Percentiles rank a stretch among this genome's conserved stretches.
Conservation (phyloP, 106 monocot genomes). For the Acorus gramineus region DNA sequence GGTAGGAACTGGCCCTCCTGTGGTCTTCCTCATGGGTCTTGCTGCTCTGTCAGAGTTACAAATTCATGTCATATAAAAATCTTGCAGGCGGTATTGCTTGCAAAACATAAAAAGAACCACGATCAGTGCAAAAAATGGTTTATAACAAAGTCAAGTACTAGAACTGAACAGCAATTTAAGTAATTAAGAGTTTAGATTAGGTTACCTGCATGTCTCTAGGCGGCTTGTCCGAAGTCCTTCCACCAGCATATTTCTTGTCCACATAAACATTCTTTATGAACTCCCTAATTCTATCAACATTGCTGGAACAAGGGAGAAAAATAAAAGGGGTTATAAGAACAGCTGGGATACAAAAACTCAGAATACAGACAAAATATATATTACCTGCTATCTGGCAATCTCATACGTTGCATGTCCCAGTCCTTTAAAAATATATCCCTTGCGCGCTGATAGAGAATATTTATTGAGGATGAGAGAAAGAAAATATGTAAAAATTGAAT, state of each 20-base stretch:
- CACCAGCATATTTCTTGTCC: conserved; percentile 76
- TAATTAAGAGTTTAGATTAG: not conserved
- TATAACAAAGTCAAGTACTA: too few species aligned
- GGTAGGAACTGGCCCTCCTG: conserved; percentile 68
- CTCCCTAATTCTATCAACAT: conserved; percentile 76
- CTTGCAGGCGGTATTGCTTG: too few species aligned
- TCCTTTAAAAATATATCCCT: conserved; percentile 50
- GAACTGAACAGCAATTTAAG: not conserved
- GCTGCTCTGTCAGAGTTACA: conserved; percentile 18
- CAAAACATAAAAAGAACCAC: not conserved
- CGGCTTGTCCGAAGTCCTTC: conserved; percentile 58
- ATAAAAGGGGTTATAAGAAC: not conserved
- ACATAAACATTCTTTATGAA: conserved; percentile 91
- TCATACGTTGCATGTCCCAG: conserved; percentile 39
- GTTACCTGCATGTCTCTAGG: conserved; percentile 71
- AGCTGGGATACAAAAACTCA: too few species aligned
- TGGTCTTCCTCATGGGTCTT: conserved; percentile 33
- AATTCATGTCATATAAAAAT: too few species aligned
- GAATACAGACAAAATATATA: too few species aligned
- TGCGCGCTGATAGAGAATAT: conserved; percentile 38
- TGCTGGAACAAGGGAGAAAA: conserved; percentile 38
- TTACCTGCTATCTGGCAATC: conserved; percentile 63
- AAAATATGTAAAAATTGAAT: too few species aligned
- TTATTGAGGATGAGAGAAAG: not conserved
- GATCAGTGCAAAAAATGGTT: too few species aligned